A percentile compares a stretch with the other conserved stretches of the same genome.
Evolutionary conservation across 441 rosid genomes (phyloP).

Genomic region (Croton laevigatus): DNA sequence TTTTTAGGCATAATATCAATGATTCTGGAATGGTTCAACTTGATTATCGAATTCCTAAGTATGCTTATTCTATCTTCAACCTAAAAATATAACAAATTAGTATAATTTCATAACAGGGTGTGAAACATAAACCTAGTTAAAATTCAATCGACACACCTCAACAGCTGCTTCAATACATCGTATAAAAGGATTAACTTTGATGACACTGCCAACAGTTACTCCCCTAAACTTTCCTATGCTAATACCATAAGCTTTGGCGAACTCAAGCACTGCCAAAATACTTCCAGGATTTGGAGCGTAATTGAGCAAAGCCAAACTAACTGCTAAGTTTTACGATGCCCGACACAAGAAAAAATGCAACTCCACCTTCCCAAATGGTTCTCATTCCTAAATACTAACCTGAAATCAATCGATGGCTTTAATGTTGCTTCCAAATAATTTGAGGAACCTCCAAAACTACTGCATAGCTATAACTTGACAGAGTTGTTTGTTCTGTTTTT

Average conservation of each 20-base stretch:
- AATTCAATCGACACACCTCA: constrained; percentile 49
- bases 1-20: constrained; percentile 83
- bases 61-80: constrained; percentile 92
- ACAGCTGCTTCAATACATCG: constrained; percentile 83
- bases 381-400: constrained; percentile 85
- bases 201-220: constrained; percentile 82
- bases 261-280: constrained; percentile 77
- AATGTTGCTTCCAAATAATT: constrained; percentile 74
- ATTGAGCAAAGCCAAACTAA: constrained; percentile 88
- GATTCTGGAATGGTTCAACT: constrained; percentile 95
- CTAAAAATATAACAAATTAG: constrained; percentile 31
- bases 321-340: constrained; percentile 77
- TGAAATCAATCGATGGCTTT: constrained; percentile 80
- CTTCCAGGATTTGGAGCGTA: constrained; percentile 80
- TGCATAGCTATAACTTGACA: constrained; percentile 43
- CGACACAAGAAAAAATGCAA: constrained; percentile 86
- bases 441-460: constrained; percentile 64
- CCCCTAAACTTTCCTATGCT: constrained; percentile 91
- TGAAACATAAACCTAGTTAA: neutral
- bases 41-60: constrained; percentile 77
- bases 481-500: constrained; percentile 38
- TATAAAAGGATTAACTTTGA: constrained; percentile 85
- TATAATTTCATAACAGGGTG: neutral
- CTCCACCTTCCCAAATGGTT: constrained; percentile 99
- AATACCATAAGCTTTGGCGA: constrained; percentile 80